Percentiles rank a stretch among this genome's conserved stretches.
These are phyloP conservation scores for Pterocarpus macrocarpus DNA, from an alignment of 306 rosid genomes.

Conservation along the genomic window DNA sequence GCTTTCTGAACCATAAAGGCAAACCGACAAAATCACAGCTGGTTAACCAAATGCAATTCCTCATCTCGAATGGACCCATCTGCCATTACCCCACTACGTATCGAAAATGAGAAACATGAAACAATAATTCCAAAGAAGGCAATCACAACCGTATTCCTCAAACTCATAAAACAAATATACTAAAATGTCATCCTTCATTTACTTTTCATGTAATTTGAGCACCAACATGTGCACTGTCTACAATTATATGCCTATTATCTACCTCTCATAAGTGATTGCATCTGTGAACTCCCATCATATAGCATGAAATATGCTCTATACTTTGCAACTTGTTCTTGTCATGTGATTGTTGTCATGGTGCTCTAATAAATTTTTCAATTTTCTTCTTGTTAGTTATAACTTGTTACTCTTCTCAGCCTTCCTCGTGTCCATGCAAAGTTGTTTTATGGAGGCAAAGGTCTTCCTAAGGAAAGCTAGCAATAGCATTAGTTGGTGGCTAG, in stretches of 20 bases:
- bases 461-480: neutral
- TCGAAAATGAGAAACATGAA: conserved; percentile 2
- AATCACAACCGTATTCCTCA: conserved; percentile 34
- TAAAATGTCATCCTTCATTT: neutral
- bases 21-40: too few relatives aligned
- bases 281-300: conserved; percentile 3
- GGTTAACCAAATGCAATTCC: neutral
- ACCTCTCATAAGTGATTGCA: conserved; percentile 9
- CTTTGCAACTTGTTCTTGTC: conserved; percentile 1
- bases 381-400: neutral
- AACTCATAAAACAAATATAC: neutral
- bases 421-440: neutral
- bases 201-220: conserved; percentile 19
- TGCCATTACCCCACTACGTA: conserved; percentile 29
- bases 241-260: conserved; percentile 30
- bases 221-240: conserved; percentile 34
- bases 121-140: conserved; percentile 37
- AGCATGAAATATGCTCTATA: neutral
- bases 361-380: neutral
- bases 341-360: conserved; percentile 10
- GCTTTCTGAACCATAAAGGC: too few relatives aligned
- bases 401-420: neutral
- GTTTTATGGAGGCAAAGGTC: neutral
- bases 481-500: neutral
- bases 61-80: conserved; percentile 38